phyloP scores from a whole-genome alignment of 352 stramenopile genomes.

The Pythium dissotocum region DNA sequence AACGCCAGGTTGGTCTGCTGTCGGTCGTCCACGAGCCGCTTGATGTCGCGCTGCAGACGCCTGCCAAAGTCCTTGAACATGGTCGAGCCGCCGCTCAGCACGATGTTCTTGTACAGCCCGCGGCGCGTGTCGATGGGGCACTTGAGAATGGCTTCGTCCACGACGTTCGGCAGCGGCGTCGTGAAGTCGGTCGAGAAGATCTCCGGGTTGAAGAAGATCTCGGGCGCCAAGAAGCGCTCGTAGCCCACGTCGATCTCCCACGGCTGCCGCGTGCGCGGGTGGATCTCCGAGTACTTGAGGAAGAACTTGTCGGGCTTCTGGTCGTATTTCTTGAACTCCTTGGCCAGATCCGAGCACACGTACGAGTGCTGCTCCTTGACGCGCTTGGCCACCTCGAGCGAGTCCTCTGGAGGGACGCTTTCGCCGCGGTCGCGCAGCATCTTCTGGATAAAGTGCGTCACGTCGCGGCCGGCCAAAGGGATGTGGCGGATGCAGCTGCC shows the following conservation, averaged over 20 bases:
- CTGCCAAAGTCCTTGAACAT: constrained; percentile 97
- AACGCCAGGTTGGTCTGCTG: constrained; percentile 87
- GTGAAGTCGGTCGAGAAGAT: constrained; percentile 95
- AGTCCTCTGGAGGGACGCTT: constrained; percentile 89
- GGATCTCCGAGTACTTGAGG: constrained; percentile 81
- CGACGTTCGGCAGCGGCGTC: constrained; percentile 91
- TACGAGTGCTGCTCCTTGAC: constrained; percentile 97
- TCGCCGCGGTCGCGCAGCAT: constrained; percentile 93
- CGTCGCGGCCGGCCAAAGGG: constrained; percentile 91
- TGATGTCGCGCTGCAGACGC: constrained; percentile 93
- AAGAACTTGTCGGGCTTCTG: constrained; percentile 92
- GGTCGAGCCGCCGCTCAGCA: constrained; percentile 94
- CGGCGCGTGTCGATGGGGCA: constrained; percentile 95
- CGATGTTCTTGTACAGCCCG: constrained; percentile 96
- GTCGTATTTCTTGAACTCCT: constrained; percentile 97
- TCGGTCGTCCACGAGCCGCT: constrained; percentile 89
- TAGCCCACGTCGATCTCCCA: constrained; percentile 92
- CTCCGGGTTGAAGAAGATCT: constrained; percentile 98
- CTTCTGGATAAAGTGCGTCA: constrained; percentile 96
- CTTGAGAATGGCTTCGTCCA: constrained; percentile 95
- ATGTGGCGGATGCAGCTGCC: constrained; percentile 95
- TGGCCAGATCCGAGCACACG: constrained; percentile 93
- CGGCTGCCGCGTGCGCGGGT: constrained; percentile 76
- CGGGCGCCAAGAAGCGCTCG: constrained; percentile 94
- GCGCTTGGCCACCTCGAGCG: constrained; percentile 88